Percentiles rank a stretch among this genome's conserved stretches.
These are phyloP conservation scores for Chlorophyllum brunneum DNA, from an alignment of 768 basidiomycete genomes.

Conservation along the genomic window DNA sequence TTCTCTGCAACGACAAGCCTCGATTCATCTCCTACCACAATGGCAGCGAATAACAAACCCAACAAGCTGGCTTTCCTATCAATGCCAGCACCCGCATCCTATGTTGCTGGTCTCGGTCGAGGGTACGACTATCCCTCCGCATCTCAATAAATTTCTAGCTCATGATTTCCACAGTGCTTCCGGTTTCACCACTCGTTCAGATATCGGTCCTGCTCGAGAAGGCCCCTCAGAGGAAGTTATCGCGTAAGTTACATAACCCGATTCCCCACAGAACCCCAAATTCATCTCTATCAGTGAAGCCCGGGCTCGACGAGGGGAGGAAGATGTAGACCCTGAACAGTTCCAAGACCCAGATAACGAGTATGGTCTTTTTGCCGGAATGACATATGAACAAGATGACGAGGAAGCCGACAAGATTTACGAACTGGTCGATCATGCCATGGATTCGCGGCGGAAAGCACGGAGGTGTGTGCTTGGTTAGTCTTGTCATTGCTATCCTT, in stretches of 20 bases:
- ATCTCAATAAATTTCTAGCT: neutral
- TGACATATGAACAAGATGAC: slow-evolving; percentile 94
- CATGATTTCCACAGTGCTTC: slow-evolving; percentile 62
- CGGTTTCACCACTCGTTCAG: slow-evolving; percentile 95
- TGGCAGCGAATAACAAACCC: slow-evolving; percentile 44
- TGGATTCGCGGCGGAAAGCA: slow-evolving; percentile 81
- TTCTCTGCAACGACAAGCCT: neutral
- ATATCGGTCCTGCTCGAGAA: slow-evolving; percentile 97
- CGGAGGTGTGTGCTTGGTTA: slow-evolving; percentile 66
- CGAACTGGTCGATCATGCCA: slow-evolving; percentile 83
- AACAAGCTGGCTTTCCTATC: slow-evolving; percentile 87
- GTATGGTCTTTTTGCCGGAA: slow-evolving; percentile 92
- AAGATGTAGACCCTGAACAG: slow-evolving; percentile 87
- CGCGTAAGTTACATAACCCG: slow-evolving; percentile 50
- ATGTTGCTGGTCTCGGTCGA: slow-evolving; percentile 97
- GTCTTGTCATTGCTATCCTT: slow-evolving; percentile 24
- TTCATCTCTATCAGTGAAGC: slow-evolving; percentile 57
- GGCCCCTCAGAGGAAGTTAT: slow-evolving; percentile 89
- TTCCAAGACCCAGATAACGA: slow-evolving; percentile 98
- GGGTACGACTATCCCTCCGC: slow-evolving; percentile 51
- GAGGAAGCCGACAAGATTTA: slow-evolving; percentile 97
- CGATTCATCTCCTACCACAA: slow-evolving; percentile 21
- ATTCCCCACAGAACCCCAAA: neutral
- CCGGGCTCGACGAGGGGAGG: slow-evolving; percentile 82
- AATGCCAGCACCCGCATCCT: slow-evolving; percentile 93